These are phyloP conservation scores for Lachnellula occidentalis DNA, from an alignment of 2,329 filamentous ascomycete genomes.

Conservation along the genomic window DNA sequence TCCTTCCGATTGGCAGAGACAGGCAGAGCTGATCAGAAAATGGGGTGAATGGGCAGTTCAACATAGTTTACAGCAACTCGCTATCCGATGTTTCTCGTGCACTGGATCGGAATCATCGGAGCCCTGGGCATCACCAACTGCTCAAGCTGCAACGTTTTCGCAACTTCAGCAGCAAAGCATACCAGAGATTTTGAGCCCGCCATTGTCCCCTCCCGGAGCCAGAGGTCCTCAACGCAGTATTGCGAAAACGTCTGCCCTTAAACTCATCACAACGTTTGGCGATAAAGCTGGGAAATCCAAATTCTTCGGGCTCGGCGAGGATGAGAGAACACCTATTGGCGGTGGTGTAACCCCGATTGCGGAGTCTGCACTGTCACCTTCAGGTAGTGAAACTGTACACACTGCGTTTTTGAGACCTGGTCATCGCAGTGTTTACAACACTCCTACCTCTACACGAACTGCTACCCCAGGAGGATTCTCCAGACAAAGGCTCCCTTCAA, in stretches of 20 bases:
- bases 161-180: constrained; percentile 55
- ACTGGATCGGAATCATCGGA: constrained; percentile 79
- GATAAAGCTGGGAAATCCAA: constrained; percentile 55
- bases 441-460: constrained; percentile 61
- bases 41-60: constrained; percentile 93
- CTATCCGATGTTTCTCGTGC: constrained; percentile 89
- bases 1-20: constrained; percentile 84
- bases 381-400: constrained; percentile 54
- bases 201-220: constrained; percentile 66
- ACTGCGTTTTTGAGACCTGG: constrained; percentile 65
- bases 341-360: constrained; percentile 85
- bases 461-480: constrained; percentile 55
- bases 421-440: constrained; percentile 63
- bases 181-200: constrained; percentile 60
- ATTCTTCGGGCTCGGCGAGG: constrained; percentile 54
- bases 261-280: constrained; percentile 86
- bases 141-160: constrained; percentile 53
- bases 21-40: constrained; percentile 80
- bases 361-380: constrained; percentile 69
- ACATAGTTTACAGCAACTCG: constrained; percentile 81
- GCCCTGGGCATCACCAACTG: constrained; percentile 82
- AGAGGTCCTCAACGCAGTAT: constrained; percentile 57
- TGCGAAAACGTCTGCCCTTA: constrained; percentile 76
- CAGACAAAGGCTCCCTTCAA: constrained; percentile 67
- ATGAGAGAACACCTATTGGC: constrained; percentile 66